Evolutionary conservation across 768 basidiomycete species (phyloP).

Genomic region (Xerocomellus amylosporus): DNA sequence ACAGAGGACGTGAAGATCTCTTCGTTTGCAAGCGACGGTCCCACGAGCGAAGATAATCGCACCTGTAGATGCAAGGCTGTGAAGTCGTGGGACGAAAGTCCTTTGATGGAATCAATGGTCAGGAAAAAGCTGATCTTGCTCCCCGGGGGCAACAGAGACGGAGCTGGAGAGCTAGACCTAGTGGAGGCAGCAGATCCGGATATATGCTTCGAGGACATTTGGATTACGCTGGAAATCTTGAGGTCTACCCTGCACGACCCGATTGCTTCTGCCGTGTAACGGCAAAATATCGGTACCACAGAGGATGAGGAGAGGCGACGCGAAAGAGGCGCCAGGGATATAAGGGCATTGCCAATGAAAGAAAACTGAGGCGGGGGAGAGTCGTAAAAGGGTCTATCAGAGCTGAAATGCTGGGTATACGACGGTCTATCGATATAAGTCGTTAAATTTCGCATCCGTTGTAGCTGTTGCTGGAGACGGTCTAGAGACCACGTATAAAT

Average conservation of each 20-base stretch:
- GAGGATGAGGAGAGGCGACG: conserved; percentile 71
- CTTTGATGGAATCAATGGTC: conserved; percentile 83
- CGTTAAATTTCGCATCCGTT: conserved; percentile 90
- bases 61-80: conserved; percentile 82
- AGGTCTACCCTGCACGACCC: conserved; percentile 89
- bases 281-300: conserved; percentile 87
- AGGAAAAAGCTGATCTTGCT: conserved; percentile 84
- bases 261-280: conserved; percentile 92
- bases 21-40: conserved; percentile 63
- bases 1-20: conserved; percentile 78
- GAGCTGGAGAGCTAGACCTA: conserved; percentile 72
- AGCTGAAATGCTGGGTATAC: conserved; percentile 91
- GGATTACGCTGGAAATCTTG: conserved; percentile 69
- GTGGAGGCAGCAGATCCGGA: conserved; percentile 65
- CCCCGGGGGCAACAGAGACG: conserved; percentile 63
- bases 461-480: conserved; percentile 82
- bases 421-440: conserved; percentile 89
- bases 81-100: conserved; percentile 89
- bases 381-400: conserved; percentile 91
- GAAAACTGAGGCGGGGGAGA: conserved; percentile 85
- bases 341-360: conserved; percentile 84
- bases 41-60: conserved; percentile 83
- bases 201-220: conserved; percentile 53
- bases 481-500: conserved; percentile 92
- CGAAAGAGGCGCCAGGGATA: conserved; percentile 79